Percentiles rank a stretch among this genome's conserved stretches.
Conservation (phyloP, 768 basidiomycete species). For the Collybiopsis confluens region DNA sequence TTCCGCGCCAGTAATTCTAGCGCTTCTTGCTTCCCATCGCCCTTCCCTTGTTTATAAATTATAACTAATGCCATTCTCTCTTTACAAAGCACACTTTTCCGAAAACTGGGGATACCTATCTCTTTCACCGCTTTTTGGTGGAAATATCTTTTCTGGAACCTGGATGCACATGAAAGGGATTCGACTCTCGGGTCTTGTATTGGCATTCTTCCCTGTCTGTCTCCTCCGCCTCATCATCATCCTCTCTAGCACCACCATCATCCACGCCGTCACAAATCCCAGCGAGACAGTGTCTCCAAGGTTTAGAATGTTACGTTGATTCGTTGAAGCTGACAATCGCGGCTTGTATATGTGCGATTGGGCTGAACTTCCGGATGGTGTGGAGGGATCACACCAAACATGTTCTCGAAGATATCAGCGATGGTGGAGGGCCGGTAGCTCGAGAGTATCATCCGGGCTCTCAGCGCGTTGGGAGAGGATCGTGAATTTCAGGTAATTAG, state of each 20-base stretch:
- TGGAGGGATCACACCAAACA: constrained; percentile 33
- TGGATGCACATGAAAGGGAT: constrained; percentile 75
- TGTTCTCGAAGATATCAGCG: too few species aligned
- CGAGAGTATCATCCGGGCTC: too few species aligned
- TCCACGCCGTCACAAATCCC: too few species aligned
- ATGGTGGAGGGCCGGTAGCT: too few species aligned
- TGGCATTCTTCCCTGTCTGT: background rate
- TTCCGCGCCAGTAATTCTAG: too few species aligned
- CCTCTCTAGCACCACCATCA: too few species aligned
- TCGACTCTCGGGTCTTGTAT: too few species aligned
- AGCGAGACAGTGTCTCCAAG: constrained; percentile 48
- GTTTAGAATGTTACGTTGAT: constrained; percentile 54
- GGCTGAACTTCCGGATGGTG: constrained; percentile 46
- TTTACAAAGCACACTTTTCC: constrained; percentile 59
- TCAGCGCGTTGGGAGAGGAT: too few species aligned
- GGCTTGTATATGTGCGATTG: constrained; percentile 41
- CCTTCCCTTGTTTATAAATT: too few species aligned
- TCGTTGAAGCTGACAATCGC: constrained; percentile 49
- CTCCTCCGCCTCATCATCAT: background rate
- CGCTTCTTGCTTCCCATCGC: too few species aligned
- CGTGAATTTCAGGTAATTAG: too few species aligned
- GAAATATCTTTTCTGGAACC: constrained; percentile 78
- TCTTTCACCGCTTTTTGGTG: constrained; percentile 70
- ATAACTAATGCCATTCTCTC: too few species aligned
- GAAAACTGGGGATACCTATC: constrained; percentile 85